phyloP scores from a whole-genome alignment of 2,329 filamentous ascomycete genomes.

The Colletotrichum sp. region DNA sequence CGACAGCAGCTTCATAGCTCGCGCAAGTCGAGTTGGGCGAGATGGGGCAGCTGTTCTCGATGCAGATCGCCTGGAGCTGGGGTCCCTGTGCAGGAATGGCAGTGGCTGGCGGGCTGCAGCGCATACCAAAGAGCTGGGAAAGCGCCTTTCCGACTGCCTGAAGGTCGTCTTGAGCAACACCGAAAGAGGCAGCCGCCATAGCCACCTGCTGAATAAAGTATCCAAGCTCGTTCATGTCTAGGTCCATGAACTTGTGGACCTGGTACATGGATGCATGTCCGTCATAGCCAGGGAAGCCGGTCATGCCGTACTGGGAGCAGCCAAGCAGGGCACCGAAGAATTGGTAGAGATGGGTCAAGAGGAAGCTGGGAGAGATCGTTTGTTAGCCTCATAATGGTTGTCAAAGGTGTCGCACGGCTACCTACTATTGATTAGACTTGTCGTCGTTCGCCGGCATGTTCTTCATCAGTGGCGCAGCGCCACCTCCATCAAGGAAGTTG shows the following conservation, averaged over 20 bases:
- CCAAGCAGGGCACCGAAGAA: slow-evolving; percentile 65
- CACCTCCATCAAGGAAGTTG: slow-evolving; percentile 68
- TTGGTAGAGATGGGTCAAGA: slow-evolving; percentile 66
- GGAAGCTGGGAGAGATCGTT: slow-evolving; percentile 40
- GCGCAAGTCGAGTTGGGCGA: slow-evolving; percentile 50
- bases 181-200: slow-evolving; percentile 61
- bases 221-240: slow-evolving; percentile 53
- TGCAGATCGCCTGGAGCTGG: slow-evolving; percentile 62
- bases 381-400: not conserved
- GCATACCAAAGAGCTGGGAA: slow-evolving; percentile 53
- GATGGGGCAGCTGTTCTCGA: slow-evolving; percentile 52
- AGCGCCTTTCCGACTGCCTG: slow-evolving; percentile 52
- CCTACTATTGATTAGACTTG: slow-evolving; percentile 61
- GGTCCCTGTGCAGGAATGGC: slow-evolving; percentile 49
- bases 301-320: slow-evolving; percentile 55
- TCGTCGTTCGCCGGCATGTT: slow-evolving; percentile 58
- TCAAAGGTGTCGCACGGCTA: not conserved
- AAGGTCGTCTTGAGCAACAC: slow-evolving; percentile 60
- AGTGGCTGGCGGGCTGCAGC: slow-evolving; percentile 51
- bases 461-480: slow-evolving; percentile 56
- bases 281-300: slow-evolving; percentile 54
- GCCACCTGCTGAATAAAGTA: slow-evolving; percentile 67
- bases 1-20: slow-evolving; percentile 40
- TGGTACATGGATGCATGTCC: slow-evolving; percentile 53
- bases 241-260: slow-evolving; percentile 65